A percentile compares a stretch with the other conserved stretches of the same genome.
Evolutionary conservation across 208 protist species (phyloP).

Genomic region (Trypanosoma melophagium): DNA sequence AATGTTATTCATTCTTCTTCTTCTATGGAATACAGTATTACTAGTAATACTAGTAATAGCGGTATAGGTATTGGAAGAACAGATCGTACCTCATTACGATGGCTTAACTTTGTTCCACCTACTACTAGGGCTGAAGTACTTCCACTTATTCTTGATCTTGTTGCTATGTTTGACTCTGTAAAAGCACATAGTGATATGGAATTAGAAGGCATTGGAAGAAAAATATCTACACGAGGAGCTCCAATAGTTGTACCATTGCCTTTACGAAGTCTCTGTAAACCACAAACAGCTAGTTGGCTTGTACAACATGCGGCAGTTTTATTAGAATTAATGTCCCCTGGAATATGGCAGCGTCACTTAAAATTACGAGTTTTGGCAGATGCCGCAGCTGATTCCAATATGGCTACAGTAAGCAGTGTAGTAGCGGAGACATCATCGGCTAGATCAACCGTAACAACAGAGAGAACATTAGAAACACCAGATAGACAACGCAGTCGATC

Average conservation of each 20-base stretch:
- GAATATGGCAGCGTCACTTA: constrained; percentile 28
- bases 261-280: constrained; percentile 44
- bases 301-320: constrained; percentile 29
- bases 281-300: constrained; percentile 37
- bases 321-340: constrained; percentile 35
- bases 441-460: background rate
- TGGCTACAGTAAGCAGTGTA: background rate
- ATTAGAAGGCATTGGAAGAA: constrained; percentile 32
- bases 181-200: constrained; percentile 72
- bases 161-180: constrained; percentile 74
- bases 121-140: constrained; percentile 48
- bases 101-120: constrained; percentile 45
- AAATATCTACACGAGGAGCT: constrained; percentile 48
- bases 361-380: constrained; percentile 19
- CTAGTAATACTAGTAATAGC: background rate
- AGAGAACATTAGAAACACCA: background rate
- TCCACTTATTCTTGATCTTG: constrained; percentile 49
- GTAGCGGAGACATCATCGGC: background rate
- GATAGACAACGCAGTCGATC: background rate
- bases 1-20: background rate
- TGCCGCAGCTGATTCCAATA: constrained; percentile 1
- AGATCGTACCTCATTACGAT: constrained; percentile 27
- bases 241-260: constrained; percentile 33
- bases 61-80: background rate
- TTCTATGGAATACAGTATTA: background rate